Evolutionary conservation across 495 filamentous ascomycete genomes (phyloP), one percentile per base, ranked within the genome.

Genomic region (Durotheca rogersii): DNA sequence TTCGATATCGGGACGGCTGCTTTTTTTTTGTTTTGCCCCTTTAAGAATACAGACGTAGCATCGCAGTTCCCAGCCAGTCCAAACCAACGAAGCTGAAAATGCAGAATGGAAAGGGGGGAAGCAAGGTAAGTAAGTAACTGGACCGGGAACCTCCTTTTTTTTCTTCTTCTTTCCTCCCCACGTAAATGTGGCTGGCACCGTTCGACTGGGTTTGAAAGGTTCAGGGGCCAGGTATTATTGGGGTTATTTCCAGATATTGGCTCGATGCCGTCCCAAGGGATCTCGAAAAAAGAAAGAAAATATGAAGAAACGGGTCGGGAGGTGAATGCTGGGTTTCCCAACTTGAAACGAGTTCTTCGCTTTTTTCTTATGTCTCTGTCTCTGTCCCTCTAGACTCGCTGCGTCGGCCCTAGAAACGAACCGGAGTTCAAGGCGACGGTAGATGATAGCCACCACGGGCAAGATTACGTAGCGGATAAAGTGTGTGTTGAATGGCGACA

Each of bases 381-480:
- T n/a, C n/a, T n/a, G n/a, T n/a, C n/a, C n/a, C n/a, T n/a, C n/a
- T n/a, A n/a, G 45, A 36, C 20, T 23, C 32, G 40, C 33, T 27
- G 34, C 38, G 18, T 45, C 17, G 50, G 45, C 31, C 17, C 10
- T 39, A 40, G 46, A 53, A 42, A 40, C 41, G 51, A 59, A 47
- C 15, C 18, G 30, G 44, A 54, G 50, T 59, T 59, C 39, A 38
- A 47, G 50, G 53, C 54, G 56, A 59, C 49, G 56, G 53, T 39
- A 20, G 41, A 59, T 23, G 10, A 45, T 41, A 42, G 30, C 35
- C 45, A 46, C 53, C 39, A 17, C 29, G 14, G 35, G 33, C 21
- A 31, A 41, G 45, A 53, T 59, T 59, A 59, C 50, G 56, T 59
- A 54, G 49, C 46, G 50, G 50, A 53, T 40, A 16, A 59, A 53